Base-by-base conservation (phyloP, 176 grass and related monocot species). In the Calamus simplicifolius region DNA sequence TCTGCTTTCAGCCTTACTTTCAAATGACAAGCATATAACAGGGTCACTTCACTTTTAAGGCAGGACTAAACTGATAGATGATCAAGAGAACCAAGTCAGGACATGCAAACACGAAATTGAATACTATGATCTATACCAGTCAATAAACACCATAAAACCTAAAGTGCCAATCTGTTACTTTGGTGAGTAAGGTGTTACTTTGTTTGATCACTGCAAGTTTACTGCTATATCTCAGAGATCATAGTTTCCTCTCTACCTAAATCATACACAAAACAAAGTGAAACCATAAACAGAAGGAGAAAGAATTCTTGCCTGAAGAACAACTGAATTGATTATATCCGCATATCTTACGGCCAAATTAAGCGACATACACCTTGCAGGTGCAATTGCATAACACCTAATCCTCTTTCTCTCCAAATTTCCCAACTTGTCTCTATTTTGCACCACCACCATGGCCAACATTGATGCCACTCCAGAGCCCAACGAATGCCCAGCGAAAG, bases 291-390 rank as follows among this genome's bases (percentile, higher is more conserved):
- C 5, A 28, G 12, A 27, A 17, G 26, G 35, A 15, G 18, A 12
- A 70, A 49, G 38, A 70, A 53, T 52, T 53, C 64, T 64, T 25
- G 68, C 90, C 69, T 96, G 86, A 48, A 96, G 82, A n/a, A 96
- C 91, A 21, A 96, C 61, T 0, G 86, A 96, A 73, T 96, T 90
- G 64, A 96, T 96, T 14, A 90, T 64, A 29, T 96, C 91, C 2
- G 91, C 91, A 28, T 90, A 96, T 70, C 83, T 66, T 70, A 96
- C 80, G 8, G 90, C 90, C 56, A 95, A 71, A 59, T 95, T 95
- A 16, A 95, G 73, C 1, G 90, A 95, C 90, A 95, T 87, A 51
- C 90, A 95, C 67, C 90, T 73, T 6, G 90, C 90, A 0, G 90
- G 85, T 0, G 90, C 90, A 3, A 95, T 77, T 23, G 90, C 85